Percentiles rank a stretch among this genome's conserved stretches.
These are phyloP conservation scores for Rhodotorula kratochvilovae DNA, from an alignment of 768 basidiomycete genomes.

Conservation along the genomic window DNA sequence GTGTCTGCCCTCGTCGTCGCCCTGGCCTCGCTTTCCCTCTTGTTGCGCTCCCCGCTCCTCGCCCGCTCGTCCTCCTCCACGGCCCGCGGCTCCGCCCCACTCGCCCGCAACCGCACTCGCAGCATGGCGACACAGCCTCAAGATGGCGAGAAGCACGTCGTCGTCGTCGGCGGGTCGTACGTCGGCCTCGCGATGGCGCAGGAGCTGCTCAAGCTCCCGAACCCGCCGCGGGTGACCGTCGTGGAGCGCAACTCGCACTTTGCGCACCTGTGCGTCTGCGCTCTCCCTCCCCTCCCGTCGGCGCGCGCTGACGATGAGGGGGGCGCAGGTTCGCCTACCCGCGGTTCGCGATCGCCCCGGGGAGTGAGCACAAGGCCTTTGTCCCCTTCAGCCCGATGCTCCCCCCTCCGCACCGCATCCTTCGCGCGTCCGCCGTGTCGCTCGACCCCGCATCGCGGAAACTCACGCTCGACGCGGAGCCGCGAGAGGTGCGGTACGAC, in stretches of 20 bases:
- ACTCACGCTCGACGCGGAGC: conserved; percentile 14
- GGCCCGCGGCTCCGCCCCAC: background rate
- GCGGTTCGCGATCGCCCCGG: conserved; percentile 57
- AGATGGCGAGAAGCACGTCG: conserved; percentile 48
- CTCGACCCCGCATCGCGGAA: conserved; percentile 1
- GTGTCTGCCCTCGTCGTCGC: background rate
- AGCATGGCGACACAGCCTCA: background rate
- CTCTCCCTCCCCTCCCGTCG: too few relatives aligned
- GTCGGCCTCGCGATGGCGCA: conserved; percentile 49
- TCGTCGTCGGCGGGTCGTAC: conserved; percentile 58
- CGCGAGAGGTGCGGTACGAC: conserved; percentile 53
- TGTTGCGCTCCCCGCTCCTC: background rate
- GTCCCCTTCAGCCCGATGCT: conserved; percentile 52
- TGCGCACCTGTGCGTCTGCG: conserved; percentile 35
- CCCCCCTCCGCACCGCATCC: conserved; percentile 7
- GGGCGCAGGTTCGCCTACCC: conserved; percentile 62
- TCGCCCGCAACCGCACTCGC: background rate
- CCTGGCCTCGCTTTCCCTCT: background rate
- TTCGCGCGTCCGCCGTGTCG: conserved; percentile 21
- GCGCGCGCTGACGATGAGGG: too few relatives aligned
- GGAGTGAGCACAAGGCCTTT: conserved; percentile 67
- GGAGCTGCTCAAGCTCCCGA: conserved; percentile 41
- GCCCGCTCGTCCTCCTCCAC: background rate
- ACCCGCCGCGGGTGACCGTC: conserved; percentile 55
- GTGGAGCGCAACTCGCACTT: conserved; percentile 56